Conservation (phyloP, 257 asterid species). For the Ilex aquifolium region DNA sequence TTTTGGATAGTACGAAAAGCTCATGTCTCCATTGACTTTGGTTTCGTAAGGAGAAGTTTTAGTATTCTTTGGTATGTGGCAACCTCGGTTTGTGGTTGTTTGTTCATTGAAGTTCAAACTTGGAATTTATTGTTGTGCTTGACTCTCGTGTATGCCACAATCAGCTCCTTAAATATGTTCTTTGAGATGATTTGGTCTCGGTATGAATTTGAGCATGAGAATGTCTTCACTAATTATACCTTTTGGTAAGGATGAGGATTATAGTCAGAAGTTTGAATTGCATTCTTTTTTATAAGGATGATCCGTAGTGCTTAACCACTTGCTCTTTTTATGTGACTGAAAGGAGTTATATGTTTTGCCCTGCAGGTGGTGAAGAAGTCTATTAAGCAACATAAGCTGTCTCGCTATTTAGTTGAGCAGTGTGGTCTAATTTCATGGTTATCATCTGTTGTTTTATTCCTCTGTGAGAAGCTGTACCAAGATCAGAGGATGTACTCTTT, state of each 20-base stretch:
- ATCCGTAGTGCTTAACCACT: background rate
- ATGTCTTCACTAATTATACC: too few relatives aligned
- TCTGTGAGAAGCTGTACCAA: constrained; percentile 26
- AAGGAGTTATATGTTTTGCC: constrained; percentile 18
- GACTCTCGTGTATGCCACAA: constrained; percentile 1
- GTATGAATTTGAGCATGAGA: too few relatives aligned
- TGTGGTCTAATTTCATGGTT: constrained; percentile 80
- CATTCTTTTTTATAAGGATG: too few relatives aligned
- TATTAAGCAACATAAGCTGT: constrained; percentile 42
- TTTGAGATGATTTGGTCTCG: too few relatives aligned
- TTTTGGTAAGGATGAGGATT: too few relatives aligned
- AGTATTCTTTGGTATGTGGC: too few relatives aligned
- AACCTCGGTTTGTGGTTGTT: constrained; percentile 5
- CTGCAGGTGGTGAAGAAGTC: constrained; percentile 83
- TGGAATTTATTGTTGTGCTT: constrained; percentile 5
- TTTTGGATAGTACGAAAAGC: too few relatives aligned
- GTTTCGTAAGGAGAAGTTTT: too few relatives aligned
- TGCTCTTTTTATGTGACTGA: constrained; percentile 14
- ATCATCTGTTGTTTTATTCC: constrained; percentile 59
- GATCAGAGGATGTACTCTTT: constrained; percentile 28
- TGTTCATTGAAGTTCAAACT: constrained; percentile 1
- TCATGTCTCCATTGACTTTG: too few relatives aligned
- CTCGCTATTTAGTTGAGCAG: constrained; percentile 56
- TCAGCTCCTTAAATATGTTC: too few relatives aligned
- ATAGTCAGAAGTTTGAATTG: too few relatives aligned